Percentiles rank a stretch among this genome's conserved stretches.
These are phyloP conservation scores for Fusarium longipes DNA, from an alignment of 2,329 filamentous ascomycete genomes.

Conservation along the genomic window DNA sequence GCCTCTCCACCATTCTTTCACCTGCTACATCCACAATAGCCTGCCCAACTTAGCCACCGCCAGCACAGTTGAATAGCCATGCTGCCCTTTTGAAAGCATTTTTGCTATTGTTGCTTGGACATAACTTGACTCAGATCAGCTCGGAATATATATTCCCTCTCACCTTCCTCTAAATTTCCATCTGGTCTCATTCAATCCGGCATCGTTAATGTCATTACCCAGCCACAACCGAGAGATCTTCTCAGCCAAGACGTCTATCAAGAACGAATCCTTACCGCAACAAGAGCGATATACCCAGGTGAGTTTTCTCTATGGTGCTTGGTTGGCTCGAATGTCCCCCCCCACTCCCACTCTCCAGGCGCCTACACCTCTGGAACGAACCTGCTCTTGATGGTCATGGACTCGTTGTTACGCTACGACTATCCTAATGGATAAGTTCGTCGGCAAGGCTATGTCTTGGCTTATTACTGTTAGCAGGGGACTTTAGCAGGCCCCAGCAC, in stretches of 20 bases:
- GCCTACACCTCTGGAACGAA: conserved; percentile 22
- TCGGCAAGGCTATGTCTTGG: conserved; percentile 40
- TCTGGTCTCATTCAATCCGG: conserved; percentile 18
- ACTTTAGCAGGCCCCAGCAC: conserved; percentile 18
- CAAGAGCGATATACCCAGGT: conserved; percentile 21
- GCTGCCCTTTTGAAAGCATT: conserved; percentile 7
- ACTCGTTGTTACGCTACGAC: conserved; percentile 13
- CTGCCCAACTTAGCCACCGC: conserved; percentile 3
- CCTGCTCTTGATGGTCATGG: conserved; percentile 13
- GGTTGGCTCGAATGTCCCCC: conserved; percentile 31
- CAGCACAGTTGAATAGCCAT: conserved; percentile 15
- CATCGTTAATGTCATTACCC: conserved; percentile 22
- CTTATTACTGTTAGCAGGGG: conserved; percentile 38
- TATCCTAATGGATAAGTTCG: conserved; percentile 21
- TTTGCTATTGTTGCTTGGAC: conserved; percentile 1
- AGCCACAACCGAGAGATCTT: conserved; percentile 37
- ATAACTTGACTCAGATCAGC: background rate
- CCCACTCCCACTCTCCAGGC: conserved; percentile 32
- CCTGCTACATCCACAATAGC: conserved; percentile 17
- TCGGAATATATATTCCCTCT: background rate
- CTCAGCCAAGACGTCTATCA: conserved; percentile 16
- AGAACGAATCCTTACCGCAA: conserved; percentile 29
- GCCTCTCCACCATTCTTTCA: background rate
- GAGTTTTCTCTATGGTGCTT: conserved; percentile 30
- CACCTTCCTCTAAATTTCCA: background rate